Conservation (phyloP, 2,329 filamentous ascomycete genomes). For the Harringtonia lauricola region DNA sequence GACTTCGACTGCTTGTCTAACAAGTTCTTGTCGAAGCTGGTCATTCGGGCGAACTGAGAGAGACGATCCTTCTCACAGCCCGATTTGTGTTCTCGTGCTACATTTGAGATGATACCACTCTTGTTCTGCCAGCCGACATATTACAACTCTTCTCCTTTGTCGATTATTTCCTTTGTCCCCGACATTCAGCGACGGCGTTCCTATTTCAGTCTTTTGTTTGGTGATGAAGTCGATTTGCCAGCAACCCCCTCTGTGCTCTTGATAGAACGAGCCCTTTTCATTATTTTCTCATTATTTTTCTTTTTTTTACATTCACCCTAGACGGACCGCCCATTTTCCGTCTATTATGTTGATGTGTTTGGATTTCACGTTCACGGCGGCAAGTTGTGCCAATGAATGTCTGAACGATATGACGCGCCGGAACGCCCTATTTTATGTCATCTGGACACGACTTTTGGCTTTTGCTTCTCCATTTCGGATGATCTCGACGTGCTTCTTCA, state of each 20-base stretch:
- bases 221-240: background rate
- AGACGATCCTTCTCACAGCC: background rate
- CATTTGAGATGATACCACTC: background rate
- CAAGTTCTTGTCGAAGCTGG: conserved; percentile 93
- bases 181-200: conserved; percentile 20
- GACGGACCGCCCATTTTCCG: too few relatives aligned
- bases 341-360: too few relatives aligned
- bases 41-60: conserved; percentile 79
- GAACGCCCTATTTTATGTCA: too few relatives aligned
- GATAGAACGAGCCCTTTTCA: too few relatives aligned
- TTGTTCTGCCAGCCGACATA: conserved; percentile 1
- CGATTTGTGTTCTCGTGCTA: background rate
- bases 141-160: background rate
- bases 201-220: background rate
- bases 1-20: conserved; percentile 95
- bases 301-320: too few relatives aligned
- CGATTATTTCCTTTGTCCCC: conserved; percentile 8
- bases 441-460: background rate
- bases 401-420: too few relatives aligned
- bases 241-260: background rate
- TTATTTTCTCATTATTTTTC: too few relatives aligned
- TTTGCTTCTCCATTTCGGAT: background rate
- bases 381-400: too few relatives aligned
- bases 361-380: too few relatives aligned
- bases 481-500: background rate